These are phyloP conservation scores for Floccularia luteovirens DNA, from an alignment of 768 basidiomycete species.

Conservation along the genomic window DNA sequence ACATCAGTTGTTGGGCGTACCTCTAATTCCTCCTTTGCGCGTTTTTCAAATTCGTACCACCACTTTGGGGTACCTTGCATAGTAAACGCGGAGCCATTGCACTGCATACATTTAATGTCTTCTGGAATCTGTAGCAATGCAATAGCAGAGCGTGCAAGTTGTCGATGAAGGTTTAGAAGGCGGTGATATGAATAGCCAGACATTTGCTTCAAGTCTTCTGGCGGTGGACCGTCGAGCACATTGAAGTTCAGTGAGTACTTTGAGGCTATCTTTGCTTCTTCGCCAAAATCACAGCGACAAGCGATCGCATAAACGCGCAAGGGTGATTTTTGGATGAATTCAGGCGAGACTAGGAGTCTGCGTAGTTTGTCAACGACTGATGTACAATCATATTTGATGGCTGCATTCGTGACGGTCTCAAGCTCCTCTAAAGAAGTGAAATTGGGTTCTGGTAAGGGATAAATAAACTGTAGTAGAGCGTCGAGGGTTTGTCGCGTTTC, in stretches of 20 bases:
- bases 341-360: constrained; percentile 37
- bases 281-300: constrained; percentile 53
- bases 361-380: constrained; percentile 42
- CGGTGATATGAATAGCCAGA: constrained; percentile 63
- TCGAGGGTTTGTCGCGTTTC: constrained; percentile 40
- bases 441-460: constrained; percentile 50
- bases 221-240: constrained; percentile 48
- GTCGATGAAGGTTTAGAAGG: constrained; percentile 52
- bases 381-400: constrained; percentile 58
- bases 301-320: constrained; percentile 67
- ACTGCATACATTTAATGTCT: constrained; percentile 60
- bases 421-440: constrained; percentile 48
- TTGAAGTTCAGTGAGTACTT: constrained; percentile 44
- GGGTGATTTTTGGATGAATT: constrained; percentile 40
- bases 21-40: constrained; percentile 50
- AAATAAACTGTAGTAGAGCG: constrained; percentile 49
- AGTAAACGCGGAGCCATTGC: constrained; percentile 42
- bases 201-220: constrained; percentile 58
- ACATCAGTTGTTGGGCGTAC: constrained; percentile 47
- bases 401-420: constrained; percentile 38
- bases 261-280: constrained; percentile 57
- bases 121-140: constrained; percentile 36
- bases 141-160: constrained; percentile 40
- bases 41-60: constrained; percentile 57
- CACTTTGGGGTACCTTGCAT: constrained; percentile 51